Evolutionary conservation across 495 filamentous ascomycete species (phyloP).

Genomic region (Lindgomyces ingoldianus): DNA sequence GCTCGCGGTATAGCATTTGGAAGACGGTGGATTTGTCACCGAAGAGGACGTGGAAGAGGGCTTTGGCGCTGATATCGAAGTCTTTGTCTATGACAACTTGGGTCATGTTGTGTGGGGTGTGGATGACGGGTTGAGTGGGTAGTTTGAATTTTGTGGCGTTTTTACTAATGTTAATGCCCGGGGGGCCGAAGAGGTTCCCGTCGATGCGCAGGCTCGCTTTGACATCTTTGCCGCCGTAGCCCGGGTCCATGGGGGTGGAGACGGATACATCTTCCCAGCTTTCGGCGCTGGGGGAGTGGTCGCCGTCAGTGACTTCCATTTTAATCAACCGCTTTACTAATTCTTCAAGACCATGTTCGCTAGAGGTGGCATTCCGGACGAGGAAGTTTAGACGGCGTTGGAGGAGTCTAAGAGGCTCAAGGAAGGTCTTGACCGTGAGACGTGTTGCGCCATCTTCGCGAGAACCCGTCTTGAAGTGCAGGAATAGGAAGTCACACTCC

Average conservation of each 20-base stretch:
- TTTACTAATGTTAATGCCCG: conserved; percentile 49
- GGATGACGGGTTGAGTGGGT: conserved; percentile 77
- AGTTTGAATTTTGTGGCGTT: conserved; percentile 76
- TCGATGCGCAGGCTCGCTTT: conserved; percentile 64
- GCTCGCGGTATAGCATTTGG: conserved; percentile 85
- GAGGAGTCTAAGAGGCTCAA: conserved; percentile 80
- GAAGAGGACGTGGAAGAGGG: conserved; percentile 92
- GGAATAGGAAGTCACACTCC: conserved; percentile 90
- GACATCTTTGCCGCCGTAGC: conserved; percentile 55
- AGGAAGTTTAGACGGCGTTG: conserved; percentile 82
- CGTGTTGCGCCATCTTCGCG: conserved; percentile 65
- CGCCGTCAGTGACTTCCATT: conserved; percentile 65
- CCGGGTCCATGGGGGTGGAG: conserved; percentile 60
- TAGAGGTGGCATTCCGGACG: conserved; percentile 64
- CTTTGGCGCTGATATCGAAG: conserved; percentile 87
- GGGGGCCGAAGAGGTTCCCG: conserved; percentile 51
- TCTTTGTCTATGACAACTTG: conserved; percentile 67
- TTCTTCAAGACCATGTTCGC: conserved; percentile 61
- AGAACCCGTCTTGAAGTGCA: conserved; percentile 71
- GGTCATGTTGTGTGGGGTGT: conserved; percentile 79
- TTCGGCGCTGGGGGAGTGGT: conserved; percentile 71
- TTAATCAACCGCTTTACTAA: conserved; percentile 65
- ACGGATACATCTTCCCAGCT: conserved; percentile 89
- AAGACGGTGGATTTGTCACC: conserved; percentile 94
- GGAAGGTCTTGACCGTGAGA: conserved; percentile 85